Evolutionary conservation across 441 rosid species (phyloP).

Genomic region (Arabidopsis hybrid): DNA sequence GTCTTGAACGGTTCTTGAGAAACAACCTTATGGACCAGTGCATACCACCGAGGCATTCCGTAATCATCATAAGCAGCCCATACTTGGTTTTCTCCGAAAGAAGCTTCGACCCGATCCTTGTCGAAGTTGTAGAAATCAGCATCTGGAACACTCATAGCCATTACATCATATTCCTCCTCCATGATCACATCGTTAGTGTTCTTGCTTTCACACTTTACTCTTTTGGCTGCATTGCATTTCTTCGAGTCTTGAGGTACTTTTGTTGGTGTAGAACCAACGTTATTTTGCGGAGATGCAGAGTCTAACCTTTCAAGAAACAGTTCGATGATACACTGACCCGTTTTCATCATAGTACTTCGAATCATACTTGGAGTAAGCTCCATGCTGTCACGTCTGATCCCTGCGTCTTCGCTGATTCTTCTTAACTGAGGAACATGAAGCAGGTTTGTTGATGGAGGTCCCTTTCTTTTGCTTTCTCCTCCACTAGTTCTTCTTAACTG

Average conservation of each 20-base stretch:
- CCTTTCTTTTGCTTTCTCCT: neutral
- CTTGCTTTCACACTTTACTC: conserved; percentile 1
- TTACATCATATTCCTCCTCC: neutral
- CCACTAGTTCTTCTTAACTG: neutral
- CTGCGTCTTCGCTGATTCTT: neutral
- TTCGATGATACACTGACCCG: neutral
- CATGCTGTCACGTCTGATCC: neutral
- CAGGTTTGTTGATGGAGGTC: neutral
- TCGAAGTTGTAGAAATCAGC: neutral
- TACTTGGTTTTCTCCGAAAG: neutral
- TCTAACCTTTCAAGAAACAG: neutral
- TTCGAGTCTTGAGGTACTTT: neutral
- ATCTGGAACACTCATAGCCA: neutral
- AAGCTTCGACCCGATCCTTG: neutral
- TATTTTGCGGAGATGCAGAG: neutral
- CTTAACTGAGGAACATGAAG: neutral
- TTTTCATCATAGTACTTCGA: neutral
- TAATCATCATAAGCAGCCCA: neutral
- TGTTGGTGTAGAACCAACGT: neutral
- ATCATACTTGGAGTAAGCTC: neutral
- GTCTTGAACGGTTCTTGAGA: conserved; percentile 52
- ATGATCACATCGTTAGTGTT: neutral
- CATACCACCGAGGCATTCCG: neutral
- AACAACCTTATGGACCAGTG: neutral
- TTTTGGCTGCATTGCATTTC: neutral